Base-by-base conservation (phyloP, 2,329 filamentous ascomycete genomes). In the Colletotrichum filicis region DNA sequence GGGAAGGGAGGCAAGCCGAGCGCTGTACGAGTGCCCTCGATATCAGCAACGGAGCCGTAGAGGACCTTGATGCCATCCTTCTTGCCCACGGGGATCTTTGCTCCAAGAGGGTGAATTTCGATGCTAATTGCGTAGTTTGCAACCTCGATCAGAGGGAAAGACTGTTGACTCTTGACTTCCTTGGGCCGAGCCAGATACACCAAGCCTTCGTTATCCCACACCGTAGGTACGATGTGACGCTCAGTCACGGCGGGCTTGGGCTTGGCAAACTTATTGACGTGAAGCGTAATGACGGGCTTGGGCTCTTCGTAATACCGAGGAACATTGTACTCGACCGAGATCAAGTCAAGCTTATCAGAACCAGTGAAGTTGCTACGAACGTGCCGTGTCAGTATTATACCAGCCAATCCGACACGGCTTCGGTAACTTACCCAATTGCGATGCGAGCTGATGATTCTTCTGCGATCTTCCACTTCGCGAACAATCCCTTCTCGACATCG, bases 271-370 rank as follows among this genome's bases (percentile, higher is more conserved):
- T 74, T 52, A 42, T 76, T 72, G 4, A 63, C 49, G 60, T 77
- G 73, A 24, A 77, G 70, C 4, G 64, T 52, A 28, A 77, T 65
- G 14, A 65, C 58, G 3, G 76, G 76, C 11, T 74, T 9, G 2
- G 73, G 67, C 22, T 73, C 74, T 19, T 73, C 74, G 49, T 75
- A 75, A 61, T 77, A 76, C 8, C 56, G 46, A 19, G 53, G 28
- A 22, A 78, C 76, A 42, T 76, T 77, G 65, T 77, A 76, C 16
- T 37, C 61, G 7, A 77, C 76, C 19, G 76, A 71, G 5, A 73
- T 74, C 22, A 78, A 65, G 66, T 77, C 76, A 8, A 77, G 35
- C 28, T 55, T 69, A 7, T 68, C 71, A 19, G 46, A 57, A 3
- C 71, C 70, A 8, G 46, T 64, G 42, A 77, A 77, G 42, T 77